Evolutionary conservation across 2,329 filamentous ascomycete species (phyloP), one percentile per base, ranked within the genome.

Genomic region (Fulvia fulva): DNA sequence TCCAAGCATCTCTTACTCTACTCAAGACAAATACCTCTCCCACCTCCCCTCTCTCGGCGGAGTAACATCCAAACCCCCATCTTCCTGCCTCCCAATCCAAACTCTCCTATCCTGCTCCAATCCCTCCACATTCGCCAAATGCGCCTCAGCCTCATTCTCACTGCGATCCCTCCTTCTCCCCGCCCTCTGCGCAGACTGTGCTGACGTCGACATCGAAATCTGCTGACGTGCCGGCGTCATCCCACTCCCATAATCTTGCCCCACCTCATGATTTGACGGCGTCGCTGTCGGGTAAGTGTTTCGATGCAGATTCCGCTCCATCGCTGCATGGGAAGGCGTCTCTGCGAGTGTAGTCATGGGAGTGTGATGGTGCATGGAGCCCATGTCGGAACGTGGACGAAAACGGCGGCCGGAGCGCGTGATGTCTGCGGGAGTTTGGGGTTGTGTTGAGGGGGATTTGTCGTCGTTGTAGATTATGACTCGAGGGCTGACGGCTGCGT

Each of bases 381-480:
- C 25, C 14, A 26, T 57, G 14, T 67, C 63, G 2, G 64, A 67
- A 16, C 56, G 62, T 7, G 54, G 55, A 16, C 60, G 67, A 21
- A 37, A 21, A 1, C 63, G 61, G 8, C 66, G 55, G 3, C 57
- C 49, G 0, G 62, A 60, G 23, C 53, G 58, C 16, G 44, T 47
- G 9, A 72, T 30, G 53, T 74, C 71, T n/a, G 71, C 70, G 14
- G 71, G 71, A 1, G 70, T 74, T 44, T 71, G 70, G 5, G 71
- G 71, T 53, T 74, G 72, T 3, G 59, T 58, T 5, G 52, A 43
- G 9, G 67, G 54, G 3, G 70, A 64, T 12, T 60, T 44, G 11
- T 57, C 51, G 46, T 74, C 71, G 51, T 73, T 65, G 63, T 73
- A 73, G 28, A 74, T 62, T 12, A 53, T 59, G 11, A 73, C 21